Evolutionary conservation across 768 basidiomycete genomes (phyloP), one percentile per base, ranked within the genome.

Genomic region (Leccinum uliginosum): DNA sequence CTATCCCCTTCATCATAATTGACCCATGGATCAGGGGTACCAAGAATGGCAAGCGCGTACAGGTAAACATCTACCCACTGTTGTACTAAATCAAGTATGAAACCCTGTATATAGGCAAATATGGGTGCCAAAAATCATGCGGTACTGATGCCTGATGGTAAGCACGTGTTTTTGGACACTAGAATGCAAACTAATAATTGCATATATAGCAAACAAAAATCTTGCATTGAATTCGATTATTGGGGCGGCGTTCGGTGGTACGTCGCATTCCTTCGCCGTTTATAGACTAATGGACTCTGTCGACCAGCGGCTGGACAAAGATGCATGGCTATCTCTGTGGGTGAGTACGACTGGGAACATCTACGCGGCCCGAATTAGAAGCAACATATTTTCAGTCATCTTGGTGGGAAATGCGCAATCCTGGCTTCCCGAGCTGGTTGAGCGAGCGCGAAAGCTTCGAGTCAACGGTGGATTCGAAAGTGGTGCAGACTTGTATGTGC

Each of bases 111-210:
- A 10, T 26, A 87, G 74, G 84, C 87, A 10, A 89, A 89, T 64
- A 74, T 98, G 72, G 96, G 96, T n/a, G 96, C 96, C 27, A 99
- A 99, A 77, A 98, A 96, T 65, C 94, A 96, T 71, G 92, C 86
- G 17, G 82, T 96, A 14, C 71, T 96, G 63, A 93, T 96, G 91
- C 89, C 93, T 19, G 94, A 97, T 73, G 91, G 93, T 95, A 59
- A 54, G 79, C 66, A 21, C 23, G 29, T 23, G 27, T 27, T 8
- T 53, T 27, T 55, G 40, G 30, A 29, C n/a, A 26, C 9, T 32
- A 27, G n/a, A 30, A 7, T 15, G 7, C 43, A 50, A 29, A 53
- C 11, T 59, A 47, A 63, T 44, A 21, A 23, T 45, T 45, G 44
- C 46, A 6, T 24, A 17, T 40, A 17, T 54, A 90, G 94, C 94